Percentiles rank a stretch among this genome's conserved stretches.
Conservation (phyloP, 139 green algal genomes). For the Tetradesmus lagerheimii region DNA sequence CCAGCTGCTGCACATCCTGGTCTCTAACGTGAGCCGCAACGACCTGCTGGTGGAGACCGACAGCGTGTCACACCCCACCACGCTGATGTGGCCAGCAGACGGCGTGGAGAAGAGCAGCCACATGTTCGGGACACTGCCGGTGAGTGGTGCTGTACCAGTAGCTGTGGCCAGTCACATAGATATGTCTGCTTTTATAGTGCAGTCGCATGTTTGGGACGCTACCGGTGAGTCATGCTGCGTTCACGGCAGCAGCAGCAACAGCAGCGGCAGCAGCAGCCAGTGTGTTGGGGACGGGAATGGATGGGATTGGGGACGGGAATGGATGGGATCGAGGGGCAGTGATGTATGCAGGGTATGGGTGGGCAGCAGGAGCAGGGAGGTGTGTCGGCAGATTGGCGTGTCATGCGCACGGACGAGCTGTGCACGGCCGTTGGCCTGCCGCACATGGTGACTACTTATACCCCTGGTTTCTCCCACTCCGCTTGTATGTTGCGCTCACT, state of each 20-base stretch:
- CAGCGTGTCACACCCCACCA: constrained; percentile 73
- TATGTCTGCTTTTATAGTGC: too few relatives aligned
- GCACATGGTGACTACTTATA: not conserved
- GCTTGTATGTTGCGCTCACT: too few relatives aligned
- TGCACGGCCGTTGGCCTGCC: not conserved
- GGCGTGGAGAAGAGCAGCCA: constrained; percentile 43
- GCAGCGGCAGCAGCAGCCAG: not conserved
- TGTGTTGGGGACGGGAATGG: too few relatives aligned
- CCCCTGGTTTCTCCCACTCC: not conserved
- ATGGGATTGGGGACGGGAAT: too few relatives aligned
- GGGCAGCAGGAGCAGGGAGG: too few relatives aligned
- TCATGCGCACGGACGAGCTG: too few relatives aligned
- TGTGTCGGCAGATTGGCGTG: too few relatives aligned
- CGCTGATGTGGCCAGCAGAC: constrained; percentile 60
- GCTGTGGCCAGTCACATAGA: too few relatives aligned
- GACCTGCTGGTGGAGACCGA: constrained; percentile 87
- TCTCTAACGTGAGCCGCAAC: constrained; percentile 79
- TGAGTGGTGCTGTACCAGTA: too few relatives aligned
- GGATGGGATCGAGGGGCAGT: too few relatives aligned
- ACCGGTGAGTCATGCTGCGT: not conserved
- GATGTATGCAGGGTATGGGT: too few relatives aligned
- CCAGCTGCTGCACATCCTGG: constrained; percentile 90
- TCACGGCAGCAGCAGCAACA: not conserved
- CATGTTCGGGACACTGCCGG: constrained; percentile 65
- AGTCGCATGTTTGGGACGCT: too few relatives aligned